phyloP scores from a whole-genome alignment of 805 yeast species.

The Saturnispora gosingensis region DNA sequence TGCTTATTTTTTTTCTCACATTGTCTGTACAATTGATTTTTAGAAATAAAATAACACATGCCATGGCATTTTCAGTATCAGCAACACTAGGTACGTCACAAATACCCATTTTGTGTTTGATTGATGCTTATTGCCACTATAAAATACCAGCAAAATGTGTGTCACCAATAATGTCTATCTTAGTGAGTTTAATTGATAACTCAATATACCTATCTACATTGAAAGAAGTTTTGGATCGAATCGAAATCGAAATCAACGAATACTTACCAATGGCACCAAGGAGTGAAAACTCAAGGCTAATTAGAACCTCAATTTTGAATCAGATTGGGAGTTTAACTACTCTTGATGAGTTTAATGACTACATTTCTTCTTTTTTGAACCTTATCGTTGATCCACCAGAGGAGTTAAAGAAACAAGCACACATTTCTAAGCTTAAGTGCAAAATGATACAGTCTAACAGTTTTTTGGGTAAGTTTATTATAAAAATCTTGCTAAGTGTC shows the following conservation, averaged over 20 bases:
- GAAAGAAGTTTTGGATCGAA: constrained; percentile 12
- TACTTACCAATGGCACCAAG: constrained; percentile 13
- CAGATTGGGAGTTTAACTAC: constrained; percentile 39
- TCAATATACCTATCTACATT: constrained; percentile 19
- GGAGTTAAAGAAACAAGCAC: neutral
- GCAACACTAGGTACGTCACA: constrained; percentile 45
- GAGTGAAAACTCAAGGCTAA: neutral
- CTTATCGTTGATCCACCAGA: constrained; percentile 26
- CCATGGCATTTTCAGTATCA: constrained; percentile 22
- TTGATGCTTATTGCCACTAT: constrained; percentile 37
- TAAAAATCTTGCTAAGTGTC: constrained; percentile 31
- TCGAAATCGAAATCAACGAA: constrained; percentile 19
- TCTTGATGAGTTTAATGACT: constrained; percentile 38
- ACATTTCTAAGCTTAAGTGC: constrained; percentile 11
- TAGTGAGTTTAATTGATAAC: constrained; percentile 35
- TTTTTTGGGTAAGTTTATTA: constrained; percentile 39
- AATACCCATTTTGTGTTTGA: constrained; percentile 39
- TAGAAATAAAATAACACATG: neutral
- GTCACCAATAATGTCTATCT: constrained; percentile 32
- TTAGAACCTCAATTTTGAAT: neutral
- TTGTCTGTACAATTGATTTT: neutral
- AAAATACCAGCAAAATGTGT: constrained; percentile 30
- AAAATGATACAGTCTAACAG: constrained; percentile 30
- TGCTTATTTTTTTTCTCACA: neutral
- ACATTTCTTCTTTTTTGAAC: constrained; percentile 25